Conservation (phyloP, 140 eudicot species). For the Oenanthe javanica region DNA sequence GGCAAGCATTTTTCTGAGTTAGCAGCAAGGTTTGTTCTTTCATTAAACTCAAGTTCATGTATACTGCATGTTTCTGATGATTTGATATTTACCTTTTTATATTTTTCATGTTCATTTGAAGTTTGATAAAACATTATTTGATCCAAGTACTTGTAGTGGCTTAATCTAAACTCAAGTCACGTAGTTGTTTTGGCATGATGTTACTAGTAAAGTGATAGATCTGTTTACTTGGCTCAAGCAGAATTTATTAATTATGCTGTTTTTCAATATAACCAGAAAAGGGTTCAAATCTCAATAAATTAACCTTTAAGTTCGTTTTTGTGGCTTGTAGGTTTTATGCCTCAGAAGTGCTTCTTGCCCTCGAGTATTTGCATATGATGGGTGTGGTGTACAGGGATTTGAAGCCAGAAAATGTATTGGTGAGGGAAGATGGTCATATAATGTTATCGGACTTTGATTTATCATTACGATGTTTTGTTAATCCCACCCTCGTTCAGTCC, state of each 20-base stretch:
- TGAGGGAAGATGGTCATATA: conserved; percentile 93
- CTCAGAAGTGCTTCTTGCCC: conserved; percentile 83
- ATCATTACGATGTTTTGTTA: conserved; percentile 66
- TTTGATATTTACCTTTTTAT: too few relatives aligned
- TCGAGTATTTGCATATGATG: conserved; percentile 96
- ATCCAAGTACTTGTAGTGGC: neutral
- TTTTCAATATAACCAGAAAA: neutral
- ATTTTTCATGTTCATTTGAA: neutral
- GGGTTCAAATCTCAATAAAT: neutral
- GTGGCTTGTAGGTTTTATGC: conserved; percentile 62
- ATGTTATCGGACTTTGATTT: conserved; percentile 94
- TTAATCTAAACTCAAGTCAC: too few relatives aligned
- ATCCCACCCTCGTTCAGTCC: conserved; percentile 62
- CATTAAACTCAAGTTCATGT: neutral
- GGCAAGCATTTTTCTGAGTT: conserved; percentile 77
- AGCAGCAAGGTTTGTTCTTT: conserved; percentile 68
- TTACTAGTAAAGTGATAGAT: neutral
- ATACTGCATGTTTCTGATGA: neutral
- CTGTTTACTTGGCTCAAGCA: neutral
- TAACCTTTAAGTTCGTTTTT: neutral
- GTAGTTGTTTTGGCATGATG: neutral
- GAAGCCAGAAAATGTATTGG: conserved; percentile 86
- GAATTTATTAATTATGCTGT: neutral
- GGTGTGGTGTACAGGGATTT: conserved; percentile 92
- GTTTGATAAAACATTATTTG: neutral